Evolutionary conservation across 1,139 yeast genomes (phyloP).

Genomic region (Debaryomyces sp.): DNA sequence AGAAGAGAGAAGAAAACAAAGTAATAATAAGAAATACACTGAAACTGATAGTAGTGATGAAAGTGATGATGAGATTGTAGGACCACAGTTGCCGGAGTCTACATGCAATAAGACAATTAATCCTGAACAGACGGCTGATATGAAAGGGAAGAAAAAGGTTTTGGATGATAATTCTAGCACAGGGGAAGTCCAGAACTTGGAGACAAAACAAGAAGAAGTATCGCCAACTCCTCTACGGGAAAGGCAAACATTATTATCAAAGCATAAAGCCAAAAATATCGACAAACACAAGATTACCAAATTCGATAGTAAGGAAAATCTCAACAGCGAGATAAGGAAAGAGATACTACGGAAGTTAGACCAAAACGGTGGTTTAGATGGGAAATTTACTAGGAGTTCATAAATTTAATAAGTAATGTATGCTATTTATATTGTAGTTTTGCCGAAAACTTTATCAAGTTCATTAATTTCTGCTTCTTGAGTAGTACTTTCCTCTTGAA

Average conservation of each 20-base stretch:
- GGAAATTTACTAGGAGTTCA: conserved; percentile 14
- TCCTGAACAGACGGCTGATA: not conserved
- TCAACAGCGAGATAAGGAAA: conserved; percentile 17
- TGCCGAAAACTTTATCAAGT: conserved; percentile 33
- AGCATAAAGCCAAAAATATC: conserved; percentile 14
- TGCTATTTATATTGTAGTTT: conserved; percentile 16
- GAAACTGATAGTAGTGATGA: conserved; percentile 5
- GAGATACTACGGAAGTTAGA: conserved; percentile 17
- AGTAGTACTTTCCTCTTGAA: conserved; percentile 4
- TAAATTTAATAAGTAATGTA: not conserved
- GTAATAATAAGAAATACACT: not conserved
- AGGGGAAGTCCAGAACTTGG: no score
- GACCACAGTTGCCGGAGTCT: conserved; percentile 9
- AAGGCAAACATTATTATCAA: conserved; percentile 13
- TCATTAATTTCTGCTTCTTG: conserved; percentile 22
- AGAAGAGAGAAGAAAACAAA: conserved; percentile 5
- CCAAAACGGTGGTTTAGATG: conserved; percentile 15
- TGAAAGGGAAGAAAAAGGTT: not conserved
- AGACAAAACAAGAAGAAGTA: not conserved
- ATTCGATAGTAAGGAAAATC: conserved; percentile 15
- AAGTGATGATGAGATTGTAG: conserved; percentile 11
- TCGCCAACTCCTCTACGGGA: not conserved
- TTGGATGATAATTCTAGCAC: not conserved
- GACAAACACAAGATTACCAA: conserved; percentile 12
- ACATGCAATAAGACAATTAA: not conserved